Conservation (phyloP, 306 rosid species). For the Rosa persica region DNA sequence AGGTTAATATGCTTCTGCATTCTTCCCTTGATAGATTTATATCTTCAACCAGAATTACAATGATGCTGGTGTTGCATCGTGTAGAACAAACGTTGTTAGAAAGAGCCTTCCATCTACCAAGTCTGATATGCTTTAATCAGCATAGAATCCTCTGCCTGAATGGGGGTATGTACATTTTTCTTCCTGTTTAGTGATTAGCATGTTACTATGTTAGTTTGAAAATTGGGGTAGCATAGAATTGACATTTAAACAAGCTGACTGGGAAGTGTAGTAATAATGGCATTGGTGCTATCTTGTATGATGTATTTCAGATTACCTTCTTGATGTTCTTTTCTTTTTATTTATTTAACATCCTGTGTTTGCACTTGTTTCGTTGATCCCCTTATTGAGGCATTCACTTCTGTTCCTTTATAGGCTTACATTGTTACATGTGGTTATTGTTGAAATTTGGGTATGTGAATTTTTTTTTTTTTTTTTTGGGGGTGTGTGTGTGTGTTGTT, state of each 20-base stretch:
- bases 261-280: background rate
- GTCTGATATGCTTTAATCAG: conserved; percentile 93
- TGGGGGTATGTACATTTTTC: conserved; percentile 67
- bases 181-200: background rate
- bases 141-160: conserved; percentile 87
- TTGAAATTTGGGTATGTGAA: too few species aligned
- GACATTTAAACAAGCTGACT: background rate
- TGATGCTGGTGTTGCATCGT: conserved; percentile 85
- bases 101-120: conserved; percentile 79
- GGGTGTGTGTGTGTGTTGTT: too few species aligned
- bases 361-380: background rate
- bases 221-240: background rate
- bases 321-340: background rate
- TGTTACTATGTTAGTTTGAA: background rate
- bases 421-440: background rate
- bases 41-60: conserved; percentile 94
- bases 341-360: background rate
- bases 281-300: background rate
- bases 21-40: conserved; percentile 49
- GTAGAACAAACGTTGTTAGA: conserved; percentile 85
- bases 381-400: background rate
- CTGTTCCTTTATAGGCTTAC: background rate
- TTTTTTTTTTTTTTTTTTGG: too few species aligned
- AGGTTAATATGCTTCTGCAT: conserved; percentile 32
- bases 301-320: background rate